Conservation (phyloP, 352 stramenopile species). For the Pythium guiyangense region DNA sequence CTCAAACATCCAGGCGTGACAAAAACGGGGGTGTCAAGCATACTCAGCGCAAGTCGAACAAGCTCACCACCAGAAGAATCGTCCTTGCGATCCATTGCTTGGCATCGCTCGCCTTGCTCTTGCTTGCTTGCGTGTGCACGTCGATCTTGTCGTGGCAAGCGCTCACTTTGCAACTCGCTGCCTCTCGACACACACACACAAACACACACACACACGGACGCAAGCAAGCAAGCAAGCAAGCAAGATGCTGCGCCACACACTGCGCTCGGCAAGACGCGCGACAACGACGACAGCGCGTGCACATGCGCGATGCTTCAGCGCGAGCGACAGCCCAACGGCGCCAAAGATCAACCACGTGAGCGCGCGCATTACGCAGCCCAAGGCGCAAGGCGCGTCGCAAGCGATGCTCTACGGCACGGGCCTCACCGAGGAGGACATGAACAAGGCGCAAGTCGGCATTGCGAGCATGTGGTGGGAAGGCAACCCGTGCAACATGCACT, state of each 20-base stretch:
- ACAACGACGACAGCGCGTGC: slow-evolving; percentile 6
- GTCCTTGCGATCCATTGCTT: not conserved
- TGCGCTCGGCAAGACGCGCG: slow-evolving; percentile 6
- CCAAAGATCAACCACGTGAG: slow-evolving; percentile 83
- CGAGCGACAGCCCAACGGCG: slow-evolving; percentile 7
- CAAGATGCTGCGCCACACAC: slow-evolving; percentile 25
- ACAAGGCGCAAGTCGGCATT: slow-evolving; percentile 93
- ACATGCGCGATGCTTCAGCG: slow-evolving; percentile 4
- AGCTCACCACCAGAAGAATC: slow-evolving; percentile 34
- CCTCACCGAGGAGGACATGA: slow-evolving; percentile 92
- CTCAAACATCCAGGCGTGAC: slow-evolving; percentile 24
- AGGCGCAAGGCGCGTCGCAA: slow-evolving; percentile 95
- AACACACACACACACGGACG: not conserved
- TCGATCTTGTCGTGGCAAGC: not conserved
- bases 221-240: no score
- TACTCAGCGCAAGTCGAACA: not conserved
- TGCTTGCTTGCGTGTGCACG: no score
- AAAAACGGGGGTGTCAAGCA: not conserved
- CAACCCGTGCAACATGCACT: slow-evolving; percentile 99
- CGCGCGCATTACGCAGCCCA: slow-evolving; percentile 92
- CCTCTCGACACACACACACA: not conserved
- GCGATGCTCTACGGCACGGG: slow-evolving; percentile 98
- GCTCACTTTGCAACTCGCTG: slow-evolving; percentile 7
- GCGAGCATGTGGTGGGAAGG: slow-evolving; percentile 98
- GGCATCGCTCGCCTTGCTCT: no score